Evolutionary conservation across 805 yeast genomes (phyloP), one percentile per base, ranked within the genome.

Genomic region (Suhomyces sp.): DNA sequence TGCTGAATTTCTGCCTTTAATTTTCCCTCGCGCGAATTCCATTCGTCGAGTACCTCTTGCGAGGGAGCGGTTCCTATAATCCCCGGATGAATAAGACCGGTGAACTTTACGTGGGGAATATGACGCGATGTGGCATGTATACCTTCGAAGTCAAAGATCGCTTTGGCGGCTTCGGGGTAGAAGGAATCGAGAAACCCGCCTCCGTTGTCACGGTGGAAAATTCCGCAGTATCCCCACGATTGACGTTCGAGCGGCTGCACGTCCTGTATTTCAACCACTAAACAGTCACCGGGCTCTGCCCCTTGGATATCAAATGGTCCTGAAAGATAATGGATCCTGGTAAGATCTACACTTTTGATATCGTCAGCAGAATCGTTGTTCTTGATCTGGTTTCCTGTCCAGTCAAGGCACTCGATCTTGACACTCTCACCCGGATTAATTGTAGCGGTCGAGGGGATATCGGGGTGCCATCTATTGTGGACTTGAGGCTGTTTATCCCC

Each of bases 381-480:
- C 10, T 66, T 66, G 47, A 78, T 68, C 60, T 78, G 83, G 49
- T 78, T 78, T 10, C 83, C 83, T 6, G 82, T 79, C 83, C 83
- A 79, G 55, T 79, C 83, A 45, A 78, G 67, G 55, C 83, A 79
- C 56, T 79, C 82, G 39, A 78, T 65, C 52, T 76, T 77, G 56
- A 75, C 76, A 4, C 76, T 64, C 53, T 74, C 76, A n/a, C 75
- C 73, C 20, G 67, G 80, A 48, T 66, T 58, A 43, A 78, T 71
- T 9, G 68, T 66, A 39, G 61, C 72, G 31, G 72, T 61, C 50
- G 64, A 61, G 43, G 83, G 83, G 31, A 78, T 65, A 48, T 78
- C 81, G 8, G 82, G 82, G 58, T 78, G 82, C 82, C 83, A 78
- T 59, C 83, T 66, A 61, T 78, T 78, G 64, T 78, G 83, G 44